Evolutionary conservation across 805 yeast genomes (phyloP), one percentile per base, ranked within the genome.

Genomic region (Candida arabinofermentans): DNA sequence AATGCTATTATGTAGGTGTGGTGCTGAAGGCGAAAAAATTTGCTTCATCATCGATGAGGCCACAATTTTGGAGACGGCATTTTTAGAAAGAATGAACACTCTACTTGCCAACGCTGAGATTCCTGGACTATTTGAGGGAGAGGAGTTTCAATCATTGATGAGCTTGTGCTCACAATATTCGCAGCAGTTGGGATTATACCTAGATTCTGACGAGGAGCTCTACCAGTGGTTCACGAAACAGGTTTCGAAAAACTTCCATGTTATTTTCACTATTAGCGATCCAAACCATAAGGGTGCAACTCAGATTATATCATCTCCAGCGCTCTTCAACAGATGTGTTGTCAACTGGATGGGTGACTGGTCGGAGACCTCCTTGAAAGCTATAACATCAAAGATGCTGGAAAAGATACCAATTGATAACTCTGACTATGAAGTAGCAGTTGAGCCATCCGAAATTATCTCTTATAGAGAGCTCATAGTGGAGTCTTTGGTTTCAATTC

Each of bases 71-170:
- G 90, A 86, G 26, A 71, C 95, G 0, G 70, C 93, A 0, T 91
- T 90, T 55, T 62, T 91, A 24, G 98, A 91, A 60, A 68, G 96
- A 46, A 88, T 91, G 93, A 91, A 91, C 53, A 86, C 96, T 0
- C 65, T 91, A n/a, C 70, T 91, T 29, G 96, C 97, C 0, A 91
- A 91, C 61, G 86, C 96, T 0, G 97, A 91, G 54, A 73, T 89
- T 29, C 96, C 96, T 1, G 96, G 96, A 4, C 65, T 91, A 12
- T 91, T 87, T 59, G 85, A 77, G 42, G 89, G 81, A 0, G 95
- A 86, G 8, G 90, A 86, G 8, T 72, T 67, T 38, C 64, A 64
- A 0, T 44, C 67, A 2, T 63, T 90, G 42, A 65, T 85, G 67
- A 61, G 60, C 2, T 50, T 73, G 2, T 80, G 95, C 43, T 61